phyloP scores from a whole-genome alignment of 768 basidiomycete species.

The Leccinum disarticulatum region DNA sequence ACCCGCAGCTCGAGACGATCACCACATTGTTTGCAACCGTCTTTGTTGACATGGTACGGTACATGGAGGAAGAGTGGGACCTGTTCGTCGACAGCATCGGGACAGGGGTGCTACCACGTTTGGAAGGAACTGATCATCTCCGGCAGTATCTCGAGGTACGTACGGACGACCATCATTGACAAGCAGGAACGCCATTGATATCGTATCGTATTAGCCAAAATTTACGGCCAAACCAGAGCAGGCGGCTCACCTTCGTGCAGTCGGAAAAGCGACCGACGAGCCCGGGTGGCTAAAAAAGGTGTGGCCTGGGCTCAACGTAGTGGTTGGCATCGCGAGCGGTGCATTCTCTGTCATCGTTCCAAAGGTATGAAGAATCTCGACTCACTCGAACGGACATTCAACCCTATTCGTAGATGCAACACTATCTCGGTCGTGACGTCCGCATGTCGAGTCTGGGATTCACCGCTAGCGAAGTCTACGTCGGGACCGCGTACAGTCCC shows the following conservation, averaged over 20 bases:
- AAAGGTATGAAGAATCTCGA: slow-evolving; percentile 4
- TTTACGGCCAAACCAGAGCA: slow-evolving; percentile 15
- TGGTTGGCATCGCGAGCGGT: slow-evolving; percentile 21
- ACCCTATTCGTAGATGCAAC: slow-evolving; percentile 6
- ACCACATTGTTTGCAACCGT: slow-evolving; percentile 16
- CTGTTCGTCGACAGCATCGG: slow-evolving; percentile 13
- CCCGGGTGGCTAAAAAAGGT: slow-evolving; percentile 19
- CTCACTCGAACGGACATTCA: not conserved
- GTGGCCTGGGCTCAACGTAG: slow-evolving; percentile 16
- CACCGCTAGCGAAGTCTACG: slow-evolving; percentile 17
- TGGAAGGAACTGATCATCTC: slow-evolving; percentile 18
- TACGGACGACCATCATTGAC: not conserved
- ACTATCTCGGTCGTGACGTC: slow-evolving; percentile 18
- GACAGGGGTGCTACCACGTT: slow-evolving; percentile 18
- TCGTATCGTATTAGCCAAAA: slow-evolving; percentile 4
- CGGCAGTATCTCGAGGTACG: slow-evolving; percentile 18
- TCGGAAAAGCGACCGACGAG: slow-evolving; percentile 13
- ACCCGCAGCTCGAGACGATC: slow-evolving; percentile 17
- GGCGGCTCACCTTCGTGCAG: slow-evolving; percentile 14
- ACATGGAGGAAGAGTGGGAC: slow-evolving; percentile 25
- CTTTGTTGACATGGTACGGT: slow-evolving; percentile 23
- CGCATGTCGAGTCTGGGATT: slow-evolving; percentile 16
- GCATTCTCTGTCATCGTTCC: slow-evolving; percentile 15
- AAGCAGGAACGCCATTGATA: not conserved
- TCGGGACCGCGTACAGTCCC: slow-evolving; percentile 13